A percentile compares a stretch with the other conserved stretches of the same genome.
phyloP scores from a whole-genome alignment of 306 rosid species.

The Malus sylvestris region DNA sequence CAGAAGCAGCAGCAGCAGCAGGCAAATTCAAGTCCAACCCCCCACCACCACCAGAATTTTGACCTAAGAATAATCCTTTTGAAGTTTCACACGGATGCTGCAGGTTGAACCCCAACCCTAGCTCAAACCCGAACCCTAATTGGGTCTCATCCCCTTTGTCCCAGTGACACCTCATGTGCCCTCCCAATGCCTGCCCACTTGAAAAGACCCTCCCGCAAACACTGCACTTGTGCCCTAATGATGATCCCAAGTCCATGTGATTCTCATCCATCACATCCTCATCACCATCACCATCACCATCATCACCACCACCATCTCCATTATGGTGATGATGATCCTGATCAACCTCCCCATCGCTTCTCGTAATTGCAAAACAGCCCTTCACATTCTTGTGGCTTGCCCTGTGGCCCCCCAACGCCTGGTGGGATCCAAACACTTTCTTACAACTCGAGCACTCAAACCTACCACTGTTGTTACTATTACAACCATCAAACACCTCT shows the following conservation, averaged over 20 bases:
- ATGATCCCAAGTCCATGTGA: conserved; percentile 1
- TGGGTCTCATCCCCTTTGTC: conserved; percentile 33
- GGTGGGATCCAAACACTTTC: conserved; percentile 71
- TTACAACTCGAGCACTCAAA: conserved; percentile 76
- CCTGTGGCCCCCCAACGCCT: conserved; percentile 76
- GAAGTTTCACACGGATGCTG: neutral
- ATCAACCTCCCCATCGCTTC: conserved; percentile 8
- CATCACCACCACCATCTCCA: neutral
- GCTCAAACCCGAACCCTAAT: neutral
- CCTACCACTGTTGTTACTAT: neutral
- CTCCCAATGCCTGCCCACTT: conserved; percentile 61
- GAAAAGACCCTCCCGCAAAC: conserved; percentile 49
- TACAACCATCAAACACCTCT: neutral
- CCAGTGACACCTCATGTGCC: conserved; percentile 69
- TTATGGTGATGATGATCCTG: neutral
- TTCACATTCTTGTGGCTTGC: conserved; percentile 70
- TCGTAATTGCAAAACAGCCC: conserved; percentile 57
- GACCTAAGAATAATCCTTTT: neutral
- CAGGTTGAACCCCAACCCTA: neutral
- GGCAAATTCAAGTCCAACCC: conserved; percentile 56
- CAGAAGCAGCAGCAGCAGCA: conserved; percentile 5
- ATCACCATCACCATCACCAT: neutral
- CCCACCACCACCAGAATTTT: neutral
- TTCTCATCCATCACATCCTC: conserved; percentile 4
- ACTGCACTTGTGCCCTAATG: conserved; percentile 36